These are phyloP conservation scores for Trametes maxima DNA, from an alignment of 768 basidiomycete species.

Conservation along the genomic window DNA sequence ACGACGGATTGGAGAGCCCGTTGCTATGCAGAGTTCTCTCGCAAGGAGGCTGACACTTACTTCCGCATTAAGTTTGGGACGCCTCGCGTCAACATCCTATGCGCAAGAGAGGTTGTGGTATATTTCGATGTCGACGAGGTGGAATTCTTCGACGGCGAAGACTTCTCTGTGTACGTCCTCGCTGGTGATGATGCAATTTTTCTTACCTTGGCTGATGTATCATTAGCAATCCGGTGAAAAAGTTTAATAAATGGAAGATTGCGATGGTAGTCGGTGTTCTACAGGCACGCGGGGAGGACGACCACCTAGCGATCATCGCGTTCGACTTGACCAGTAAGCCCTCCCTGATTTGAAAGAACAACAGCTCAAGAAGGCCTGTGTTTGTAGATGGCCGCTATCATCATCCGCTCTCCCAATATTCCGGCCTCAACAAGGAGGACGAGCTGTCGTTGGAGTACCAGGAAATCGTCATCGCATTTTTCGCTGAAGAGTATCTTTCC, in stretches of 20 bases:
- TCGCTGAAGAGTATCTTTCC: slow-evolving; percentile 31
- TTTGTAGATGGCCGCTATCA: slow-evolving; percentile 6
- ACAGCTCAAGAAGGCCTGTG: no score
- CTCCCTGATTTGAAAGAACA: background rate
- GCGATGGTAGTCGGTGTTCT: slow-evolving; percentile 31
- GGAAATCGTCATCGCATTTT: slow-evolving; percentile 26
- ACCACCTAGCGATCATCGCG: slow-evolving; percentile 25
- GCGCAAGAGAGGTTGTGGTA: slow-evolving; percentile 33
- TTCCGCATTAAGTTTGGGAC: slow-evolving; percentile 33
- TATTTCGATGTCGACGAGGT: slow-evolving; percentile 31
- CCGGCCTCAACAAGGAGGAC: slow-evolving; percentile 21
- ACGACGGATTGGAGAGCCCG: slow-evolving; percentile 15
- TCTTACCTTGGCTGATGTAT: background rate
- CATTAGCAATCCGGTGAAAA: background rate
- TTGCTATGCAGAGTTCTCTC: slow-evolving; percentile 31
- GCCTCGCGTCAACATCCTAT: slow-evolving; percentile 31
- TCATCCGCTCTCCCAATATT: slow-evolving; percentile 10
- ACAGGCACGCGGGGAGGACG: slow-evolving; percentile 24
- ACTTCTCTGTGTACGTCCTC: slow-evolving; percentile 21
- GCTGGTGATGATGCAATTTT: no score
- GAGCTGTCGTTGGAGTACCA: slow-evolving; percentile 24
- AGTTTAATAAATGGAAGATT: slow-evolving; percentile 28
- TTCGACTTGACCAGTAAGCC: slow-evolving; percentile 31
- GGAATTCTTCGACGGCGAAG: slow-evolving; percentile 23
- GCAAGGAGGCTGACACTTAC: slow-evolving; percentile 17